phyloP scores from a whole-genome alignment of 139 green algal genomes.

The Micractinium sp. region DNA sequence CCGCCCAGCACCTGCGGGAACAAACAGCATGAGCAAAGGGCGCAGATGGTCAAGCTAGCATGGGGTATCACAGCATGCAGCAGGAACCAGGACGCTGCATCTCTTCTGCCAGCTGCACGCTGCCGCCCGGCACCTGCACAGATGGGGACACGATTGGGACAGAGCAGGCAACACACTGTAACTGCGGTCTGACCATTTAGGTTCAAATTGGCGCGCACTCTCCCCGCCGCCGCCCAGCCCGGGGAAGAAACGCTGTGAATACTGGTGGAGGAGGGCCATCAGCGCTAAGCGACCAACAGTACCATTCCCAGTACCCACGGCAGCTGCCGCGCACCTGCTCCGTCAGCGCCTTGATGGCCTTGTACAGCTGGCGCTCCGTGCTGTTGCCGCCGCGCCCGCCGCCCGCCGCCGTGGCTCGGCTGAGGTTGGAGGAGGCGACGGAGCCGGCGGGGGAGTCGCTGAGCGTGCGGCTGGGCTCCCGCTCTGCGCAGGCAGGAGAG shows the following conservation, averaged over 20 bases:
- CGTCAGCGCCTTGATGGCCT: slow-evolving; percentile 13
- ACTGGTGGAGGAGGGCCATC: too few species aligned
- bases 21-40: neutral
- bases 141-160: too few species aligned
- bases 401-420: neutral
- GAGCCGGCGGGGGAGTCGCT: slow-evolving; percentile 29
- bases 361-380: slow-evolving; percentile 35
- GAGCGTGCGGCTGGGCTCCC: neutral
- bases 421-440: slow-evolving; percentile 26
- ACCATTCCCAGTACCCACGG: neutral
- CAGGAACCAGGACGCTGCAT: neutral
- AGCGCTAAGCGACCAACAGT: too few species aligned
- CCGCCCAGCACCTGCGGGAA: slow-evolving; percentile 19
- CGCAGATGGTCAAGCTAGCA: neutral
- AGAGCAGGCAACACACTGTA: too few species aligned
- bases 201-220: too few species aligned
- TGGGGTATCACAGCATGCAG: too few species aligned
- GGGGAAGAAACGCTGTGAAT: too few species aligned
- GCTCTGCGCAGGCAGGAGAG: neutral
- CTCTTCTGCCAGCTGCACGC: too few species aligned
- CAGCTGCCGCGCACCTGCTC: neutral
- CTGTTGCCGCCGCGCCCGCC: slow-evolving; percentile 17
- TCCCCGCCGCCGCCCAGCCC: too few species aligned
- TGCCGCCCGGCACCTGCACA: too few species aligned
- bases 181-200: too few species aligned